Base-by-base conservation (phyloP, 257 asterid species). In the Rubia yunnanensis region DNA sequence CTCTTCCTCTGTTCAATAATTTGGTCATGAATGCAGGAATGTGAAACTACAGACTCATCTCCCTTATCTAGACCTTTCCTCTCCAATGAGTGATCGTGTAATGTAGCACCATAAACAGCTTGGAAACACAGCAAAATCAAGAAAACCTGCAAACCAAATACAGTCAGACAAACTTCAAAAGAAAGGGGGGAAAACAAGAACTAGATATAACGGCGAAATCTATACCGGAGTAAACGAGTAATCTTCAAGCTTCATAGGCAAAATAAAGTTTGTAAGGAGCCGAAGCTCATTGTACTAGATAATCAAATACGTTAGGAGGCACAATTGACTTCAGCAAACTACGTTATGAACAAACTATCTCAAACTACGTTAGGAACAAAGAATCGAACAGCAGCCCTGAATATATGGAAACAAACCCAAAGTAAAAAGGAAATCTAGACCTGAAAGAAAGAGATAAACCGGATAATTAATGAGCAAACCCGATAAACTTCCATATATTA, bases 1-100 rank as follows among this genome's bases (percentile, higher is more conserved):
- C 88, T 75, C 66, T 85, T 86, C 65, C 98, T 81, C 78, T 91
- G 87, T 70, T 91, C 88, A 52, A 88, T 82, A 72, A 91, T 88
- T 79, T 86, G 94, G 76, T 91, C 98, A 70, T 91, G 98, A 64
- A 91, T 91, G 73, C 98, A 91, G 70, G 98, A 86, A 79, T 91
- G 98, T 13, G 94, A 76, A 69, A 73, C 54, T 54, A 77, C 68
- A 67, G 66, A 70, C 26, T 80, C 78, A 28, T 76, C 78, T 63
- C 74, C 79, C 67, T 78, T 73, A 69, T 83, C 81, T 49, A 69
- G 28, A 59, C 72, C 83, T 44, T 76, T 78, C 70, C 83, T 76
- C 62, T 70, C 78, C 76, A 79, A 68, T 39, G 62, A 63, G 72
- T 75, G 77, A 39, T 79, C 86, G 38, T 69, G 73, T 36, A 78